A percentile compares a stretch with the other conserved stretches of the same genome.
Conservation (phyloP, 2,329 filamentous ascomycete species). For the Paradendryphiella salina region DNA sequence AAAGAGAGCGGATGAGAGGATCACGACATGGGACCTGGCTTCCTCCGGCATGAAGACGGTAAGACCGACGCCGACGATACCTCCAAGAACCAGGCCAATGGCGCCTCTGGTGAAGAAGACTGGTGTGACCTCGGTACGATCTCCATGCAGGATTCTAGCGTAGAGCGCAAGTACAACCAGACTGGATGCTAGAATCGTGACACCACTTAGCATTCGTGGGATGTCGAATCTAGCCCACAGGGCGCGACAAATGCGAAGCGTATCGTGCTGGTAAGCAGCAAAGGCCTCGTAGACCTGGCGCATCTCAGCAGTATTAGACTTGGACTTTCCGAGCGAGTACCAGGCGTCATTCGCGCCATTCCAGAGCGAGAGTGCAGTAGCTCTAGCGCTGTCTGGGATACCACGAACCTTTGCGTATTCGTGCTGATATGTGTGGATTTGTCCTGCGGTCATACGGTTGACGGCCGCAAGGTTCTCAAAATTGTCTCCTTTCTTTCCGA, state of each 20-base stretch:
- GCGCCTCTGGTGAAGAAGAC: conserved; percentile 57
- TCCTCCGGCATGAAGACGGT: conserved; percentile 50
- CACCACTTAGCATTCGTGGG: conserved; percentile 79
- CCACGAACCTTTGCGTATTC: conserved; percentile 77
- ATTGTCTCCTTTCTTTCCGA: conserved; percentile 67
- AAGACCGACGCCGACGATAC: conserved; percentile 47
- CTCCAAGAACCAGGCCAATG: conserved; percentile 54
- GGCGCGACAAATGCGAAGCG: conserved; percentile 74
- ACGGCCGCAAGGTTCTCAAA: conserved; percentile 79
- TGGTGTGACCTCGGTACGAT: conserved; percentile 59
- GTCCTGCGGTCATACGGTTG: conserved; percentile 75
- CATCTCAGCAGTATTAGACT: conserved; percentile 45
- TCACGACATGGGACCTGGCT: conserved; percentile 46
- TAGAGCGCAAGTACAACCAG: conserved; percentile 74
- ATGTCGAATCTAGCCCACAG: conserved; percentile 94
- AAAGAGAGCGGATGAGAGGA: conserved; percentile 48
- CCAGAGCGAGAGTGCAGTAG: conserved; percentile 64
- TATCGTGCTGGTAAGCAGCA: conserved; percentile 74
- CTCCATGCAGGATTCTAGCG: conserved; percentile 60
- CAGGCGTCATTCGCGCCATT: conserved; percentile 59
- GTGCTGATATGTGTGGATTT: conserved; percentile 85
- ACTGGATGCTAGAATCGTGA: conserved; percentile 69
- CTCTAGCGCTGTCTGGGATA: conserved; percentile 62
- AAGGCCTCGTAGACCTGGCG: conserved; percentile 61
- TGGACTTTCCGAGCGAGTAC: conserved; percentile 48